phyloP scores from a whole-genome alignment of 371 early-diverging fungal species.

The Haplosporangium sp. region DNA sequence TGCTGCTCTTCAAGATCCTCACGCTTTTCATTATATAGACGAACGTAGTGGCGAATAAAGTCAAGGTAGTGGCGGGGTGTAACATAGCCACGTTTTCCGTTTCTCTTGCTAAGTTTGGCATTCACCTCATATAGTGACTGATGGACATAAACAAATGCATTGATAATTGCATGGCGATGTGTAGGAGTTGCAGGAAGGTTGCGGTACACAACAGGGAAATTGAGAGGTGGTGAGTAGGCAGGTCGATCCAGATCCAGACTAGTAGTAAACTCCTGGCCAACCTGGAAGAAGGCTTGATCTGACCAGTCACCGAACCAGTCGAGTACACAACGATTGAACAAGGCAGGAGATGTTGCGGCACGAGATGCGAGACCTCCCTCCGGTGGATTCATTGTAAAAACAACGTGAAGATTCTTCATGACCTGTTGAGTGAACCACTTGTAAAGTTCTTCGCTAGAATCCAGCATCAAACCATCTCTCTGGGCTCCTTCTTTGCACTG shows the following conservation, averaged over 20 bases:
- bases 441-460: conserved; percentile 95
- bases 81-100: conserved; percentile 85
- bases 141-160: conserved; percentile 94
- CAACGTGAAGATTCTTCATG: conserved; percentile 96
- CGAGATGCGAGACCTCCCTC: conserved; percentile 93
- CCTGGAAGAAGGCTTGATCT: conserved; percentile 97
- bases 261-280: conserved; percentile 94
- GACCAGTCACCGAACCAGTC: conserved; percentile 99
- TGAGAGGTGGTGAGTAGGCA: conserved; percentile 75
- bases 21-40: conserved; percentile 92
- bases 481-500: conserved; percentile 96
- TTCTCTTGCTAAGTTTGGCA: conserved; percentile 83
- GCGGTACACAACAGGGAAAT: conserved; percentile 85
- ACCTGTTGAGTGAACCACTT: conserved; percentile 98
- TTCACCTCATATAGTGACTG: conserved; percentile 90
- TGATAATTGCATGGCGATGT: conserved; percentile 89
- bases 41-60: conserved; percentile 94
- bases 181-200: conserved; percentile 79
- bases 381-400: conserved; percentile 99
- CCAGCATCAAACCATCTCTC: conserved; percentile 93
- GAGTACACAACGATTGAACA: conserved; percentile 99
- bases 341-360: conserved; percentile 97
- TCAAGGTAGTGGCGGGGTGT: conserved; percentile 99
- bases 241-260: conserved; percentile 89
- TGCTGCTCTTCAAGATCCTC: conserved; percentile 98